phyloP scores from a whole-genome alignment of 2,329 filamentous ascomycete genomes.

The Fusarium sp. region DNA sequence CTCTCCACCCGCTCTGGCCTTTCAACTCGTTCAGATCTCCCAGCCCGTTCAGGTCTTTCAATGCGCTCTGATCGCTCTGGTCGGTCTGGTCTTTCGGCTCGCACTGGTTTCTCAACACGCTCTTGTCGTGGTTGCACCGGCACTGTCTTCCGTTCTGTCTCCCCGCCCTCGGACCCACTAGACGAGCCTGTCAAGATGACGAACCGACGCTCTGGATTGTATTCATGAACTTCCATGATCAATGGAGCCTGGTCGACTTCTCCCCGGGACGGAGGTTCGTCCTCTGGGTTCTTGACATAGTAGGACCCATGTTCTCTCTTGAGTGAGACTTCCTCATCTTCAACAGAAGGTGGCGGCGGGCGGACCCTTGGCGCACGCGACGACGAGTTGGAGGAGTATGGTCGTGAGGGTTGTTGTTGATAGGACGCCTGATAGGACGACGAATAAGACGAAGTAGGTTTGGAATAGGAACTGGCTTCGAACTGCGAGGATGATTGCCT shows the following conservation, averaged over 20 bases:
- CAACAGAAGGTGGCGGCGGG: slow-evolving; percentile 73
- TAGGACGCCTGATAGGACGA: slow-evolving; percentile 33
- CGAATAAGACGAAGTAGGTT: slow-evolving; percentile 12
- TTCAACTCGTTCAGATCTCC: background rate
- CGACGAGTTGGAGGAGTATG: slow-evolving; percentile 20
- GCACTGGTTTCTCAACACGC: slow-evolving; percentile 13
- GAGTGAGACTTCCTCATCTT: slow-evolving; percentile 74
- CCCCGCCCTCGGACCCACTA: slow-evolving; percentile 39
- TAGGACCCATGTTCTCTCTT: slow-evolving; percentile 66
- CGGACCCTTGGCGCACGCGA: slow-evolving; percentile 46
- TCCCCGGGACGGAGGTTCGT: slow-evolving; percentile 70
- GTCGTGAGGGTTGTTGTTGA: slow-evolving; percentile 28
- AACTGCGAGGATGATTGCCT: slow-evolving; percentile 33
- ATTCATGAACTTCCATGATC: slow-evolving; percentile 69
- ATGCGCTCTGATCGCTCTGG: background rate
- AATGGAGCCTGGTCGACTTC: slow-evolving; percentile 75
- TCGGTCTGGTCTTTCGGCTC: background rate
- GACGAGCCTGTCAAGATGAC: slow-evolving; percentile 62
- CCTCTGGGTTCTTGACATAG: slow-evolving; percentile 48
- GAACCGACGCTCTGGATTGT: slow-evolving; percentile 73
- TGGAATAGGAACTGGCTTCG: slow-evolving; percentile 30
- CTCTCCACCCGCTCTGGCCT: background rate
- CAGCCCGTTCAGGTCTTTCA: background rate
- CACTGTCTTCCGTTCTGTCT: slow-evolving; percentile 37
- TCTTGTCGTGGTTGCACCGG: slow-evolving; percentile 22